A percentile compares a stretch with the other conserved stretches of the same genome.
phyloP scores from a whole-genome alignment of 2,329 filamentous ascomycete genomes.

The Beauveria scarabaeidicola region DNA sequence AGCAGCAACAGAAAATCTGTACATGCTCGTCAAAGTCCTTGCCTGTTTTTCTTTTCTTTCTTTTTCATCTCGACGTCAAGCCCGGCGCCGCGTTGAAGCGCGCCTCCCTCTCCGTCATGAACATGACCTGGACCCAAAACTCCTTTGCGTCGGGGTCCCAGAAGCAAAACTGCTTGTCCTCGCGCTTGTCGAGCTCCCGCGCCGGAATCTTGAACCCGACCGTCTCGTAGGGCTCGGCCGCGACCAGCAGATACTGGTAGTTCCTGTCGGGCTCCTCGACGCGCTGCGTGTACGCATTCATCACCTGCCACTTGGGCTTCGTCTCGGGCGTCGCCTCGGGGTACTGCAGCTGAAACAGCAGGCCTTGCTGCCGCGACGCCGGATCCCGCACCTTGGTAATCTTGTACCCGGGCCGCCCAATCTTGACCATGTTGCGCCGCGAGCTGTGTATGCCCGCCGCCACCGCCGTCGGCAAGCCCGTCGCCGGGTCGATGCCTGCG shows the following conservation, averaged over 20 bases:
- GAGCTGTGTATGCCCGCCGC: slow-evolving; percentile 59
- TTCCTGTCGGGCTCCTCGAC: slow-evolving; percentile 89
- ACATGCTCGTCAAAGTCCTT: neutral
- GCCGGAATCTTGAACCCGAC: slow-evolving; percentile 95
- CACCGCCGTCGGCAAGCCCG: slow-evolving; percentile 65
- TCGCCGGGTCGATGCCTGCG: slow-evolving; percentile 49
- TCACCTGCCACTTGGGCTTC: slow-evolving; percentile 81
- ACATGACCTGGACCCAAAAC: slow-evolving; percentile 96
- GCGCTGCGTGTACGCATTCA: slow-evolving; percentile 95
- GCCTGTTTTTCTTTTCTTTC: no score
- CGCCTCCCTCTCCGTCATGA: slow-evolving; percentile 97
- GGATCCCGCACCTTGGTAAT: slow-evolving; percentile 94
- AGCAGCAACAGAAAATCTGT: neutral
- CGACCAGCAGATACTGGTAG: slow-evolving; percentile 90
- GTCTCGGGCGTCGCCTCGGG: slow-evolving; percentile 75
- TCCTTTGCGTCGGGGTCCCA: slow-evolving; percentile 94
- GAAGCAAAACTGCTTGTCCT: slow-evolving; percentile 85
- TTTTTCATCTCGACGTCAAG: slow-evolving; percentile 36
- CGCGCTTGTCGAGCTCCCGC: slow-evolving; percentile 80
- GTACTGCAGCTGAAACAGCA: slow-evolving; percentile 95
- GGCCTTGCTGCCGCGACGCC: slow-evolving; percentile 74
- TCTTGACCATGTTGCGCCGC: slow-evolving; percentile 84
- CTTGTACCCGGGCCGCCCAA: slow-evolving; percentile 92
- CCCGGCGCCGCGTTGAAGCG: slow-evolving; percentile 63
- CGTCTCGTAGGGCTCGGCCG: slow-evolving; percentile 96